Percentiles rank a stretch among this genome's conserved stretches.
Evolutionary conservation across 2,329 filamentous ascomycete species (phyloP).

Genomic region (Aureobasidium sp.): DNA sequence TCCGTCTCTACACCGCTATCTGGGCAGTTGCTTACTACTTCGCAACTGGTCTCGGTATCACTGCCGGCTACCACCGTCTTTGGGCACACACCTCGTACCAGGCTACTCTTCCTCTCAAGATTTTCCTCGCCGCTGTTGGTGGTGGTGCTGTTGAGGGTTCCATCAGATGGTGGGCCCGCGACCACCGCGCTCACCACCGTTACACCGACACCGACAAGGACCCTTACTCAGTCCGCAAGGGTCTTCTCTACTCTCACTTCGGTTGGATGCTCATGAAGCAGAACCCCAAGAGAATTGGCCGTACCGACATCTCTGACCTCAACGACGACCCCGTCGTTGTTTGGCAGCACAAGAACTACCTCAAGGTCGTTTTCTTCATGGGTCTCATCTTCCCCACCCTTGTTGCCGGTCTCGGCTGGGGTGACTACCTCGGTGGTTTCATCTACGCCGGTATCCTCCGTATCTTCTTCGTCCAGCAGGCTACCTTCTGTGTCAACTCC

Average conservation of each 20-base stretch:
- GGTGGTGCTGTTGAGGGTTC: conserved; percentile 80
- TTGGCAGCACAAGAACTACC: conserved; percentile 82
- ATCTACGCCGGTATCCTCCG: conserved; percentile 80
- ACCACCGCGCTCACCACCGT: conserved; percentile 80
- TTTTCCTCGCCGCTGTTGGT: conserved; percentile 75
- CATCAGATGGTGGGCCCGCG: conserved; percentile 82
- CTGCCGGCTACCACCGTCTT: conserved; percentile 65
- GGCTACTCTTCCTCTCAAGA: conserved; percentile 65
- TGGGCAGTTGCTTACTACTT: conserved; percentile 77
- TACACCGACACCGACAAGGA: conserved; percentile 92
- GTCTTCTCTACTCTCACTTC: conserved; percentile 73
- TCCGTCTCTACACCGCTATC: conserved; percentile 62
- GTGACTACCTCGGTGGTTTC: conserved; percentile 74
- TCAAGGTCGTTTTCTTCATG: conserved; percentile 73
- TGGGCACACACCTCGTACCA: conserved; percentile 85
- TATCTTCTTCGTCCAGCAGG: conserved; percentile 85
- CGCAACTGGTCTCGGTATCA: conserved; percentile 51
- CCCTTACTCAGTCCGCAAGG: conserved; percentile 85
- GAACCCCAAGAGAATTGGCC: conserved; percentile 81
- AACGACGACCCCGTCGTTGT: conserved; percentile 81
- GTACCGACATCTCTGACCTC: conserved; percentile 80
- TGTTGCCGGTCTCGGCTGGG: conserved; percentile 71
- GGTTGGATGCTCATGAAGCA: conserved; percentile 94
- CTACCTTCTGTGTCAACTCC: conserved; percentile 89
- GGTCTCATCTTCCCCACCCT: conserved; percentile 68